A percentile compares a stretch with the other conserved stretches of the same genome.
phyloP scores from a whole-genome alignment of 1,139 yeast species.

The Yamadazyma mexicana region DNA sequence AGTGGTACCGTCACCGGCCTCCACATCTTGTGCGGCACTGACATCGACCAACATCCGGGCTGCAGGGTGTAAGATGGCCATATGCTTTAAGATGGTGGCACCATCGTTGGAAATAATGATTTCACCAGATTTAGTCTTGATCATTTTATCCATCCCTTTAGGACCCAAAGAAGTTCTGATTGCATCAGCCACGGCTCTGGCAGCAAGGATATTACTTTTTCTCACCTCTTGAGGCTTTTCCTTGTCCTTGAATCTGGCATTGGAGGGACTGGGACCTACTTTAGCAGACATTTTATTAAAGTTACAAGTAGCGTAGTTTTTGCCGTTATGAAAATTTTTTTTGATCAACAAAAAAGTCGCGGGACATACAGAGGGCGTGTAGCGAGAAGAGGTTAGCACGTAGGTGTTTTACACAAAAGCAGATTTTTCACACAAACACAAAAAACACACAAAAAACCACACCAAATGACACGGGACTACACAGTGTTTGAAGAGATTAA shows the following conservation, averaged over 20 bases:
- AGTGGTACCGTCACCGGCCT: constrained; percentile 99
- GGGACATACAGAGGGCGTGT: not conserved
- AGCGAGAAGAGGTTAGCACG: constrained; percentile 4
- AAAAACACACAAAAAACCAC: not conserved
- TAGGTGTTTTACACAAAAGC: too few species aligned
- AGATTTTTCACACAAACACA: not conserved
- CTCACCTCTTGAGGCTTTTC: constrained; percentile 99
- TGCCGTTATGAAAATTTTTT: constrained; percentile 2
- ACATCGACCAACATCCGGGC: constrained; percentile 98
- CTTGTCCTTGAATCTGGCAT: constrained; percentile 88
- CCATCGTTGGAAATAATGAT: constrained; percentile 97
- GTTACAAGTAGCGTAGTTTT: not conserved
- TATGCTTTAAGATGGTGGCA: constrained; percentile 91
- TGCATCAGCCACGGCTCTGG: constrained; percentile 97
- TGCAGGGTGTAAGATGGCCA: constrained; percentile 98
- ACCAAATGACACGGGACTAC: constrained; percentile 18
- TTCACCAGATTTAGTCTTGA: constrained; percentile 88
- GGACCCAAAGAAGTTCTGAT: constrained; percentile 97
- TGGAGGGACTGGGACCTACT: constrained; percentile 53
- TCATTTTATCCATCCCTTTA: constrained; percentile 99
- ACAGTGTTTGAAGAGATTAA: constrained; percentile 33
- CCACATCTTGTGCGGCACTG: constrained; percentile 96
- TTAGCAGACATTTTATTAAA: constrained; percentile 10
- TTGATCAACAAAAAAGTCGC: constrained; percentile 1
- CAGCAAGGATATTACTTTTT: constrained; percentile 88